Evolutionary conservation across 768 basidiomycete species (phyloP).

Genomic region (Wakefieldia striispora): DNA sequence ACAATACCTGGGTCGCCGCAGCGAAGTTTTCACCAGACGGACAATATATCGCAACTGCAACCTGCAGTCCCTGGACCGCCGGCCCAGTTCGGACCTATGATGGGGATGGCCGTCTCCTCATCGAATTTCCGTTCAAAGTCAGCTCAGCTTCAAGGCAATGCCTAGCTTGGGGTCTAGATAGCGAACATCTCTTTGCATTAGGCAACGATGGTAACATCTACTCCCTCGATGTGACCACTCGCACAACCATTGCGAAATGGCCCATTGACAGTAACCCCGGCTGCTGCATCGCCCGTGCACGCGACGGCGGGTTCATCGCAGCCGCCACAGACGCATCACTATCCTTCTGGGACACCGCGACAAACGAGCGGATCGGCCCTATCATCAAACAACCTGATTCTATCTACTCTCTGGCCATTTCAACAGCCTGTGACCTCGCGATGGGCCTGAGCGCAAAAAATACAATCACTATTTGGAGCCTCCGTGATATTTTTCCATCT

Average conservation of each 20-base stretch:
- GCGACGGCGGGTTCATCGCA: slow-evolving; percentile 9
- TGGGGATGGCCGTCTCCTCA: background rate
- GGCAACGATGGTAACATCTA: background rate
- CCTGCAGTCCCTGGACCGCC: background rate
- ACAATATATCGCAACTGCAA: slow-evolving; percentile 5
- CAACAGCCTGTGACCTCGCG: slow-evolving; percentile 2
- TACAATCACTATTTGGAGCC: background rate
- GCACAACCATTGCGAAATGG: slow-evolving; percentile 1
- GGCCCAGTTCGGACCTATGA: slow-evolving; percentile 4
- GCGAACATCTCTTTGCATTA: slow-evolving; percentile 4
- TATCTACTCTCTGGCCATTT: slow-evolving; percentile 6
- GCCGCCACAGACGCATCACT: background rate
- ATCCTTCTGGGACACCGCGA: slow-evolving; percentile 15
- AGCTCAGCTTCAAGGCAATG: background rate
- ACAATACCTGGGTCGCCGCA: background rate
- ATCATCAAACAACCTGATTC: background rate
- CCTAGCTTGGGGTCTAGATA: slow-evolving; percentile 4
- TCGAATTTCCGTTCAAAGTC: slow-evolving; percentile 1
- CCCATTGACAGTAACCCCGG: background rate
- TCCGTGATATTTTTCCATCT: slow-evolving; percentile 2
- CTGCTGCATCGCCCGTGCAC: background rate
- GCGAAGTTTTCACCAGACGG: slow-evolving; percentile 13
- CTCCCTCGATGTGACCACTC: background rate
- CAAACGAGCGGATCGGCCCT: slow-evolving; percentile 2
- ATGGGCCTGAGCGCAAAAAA: background rate